Evolutionary conservation across 2,329 filamentous ascomycete species (phyloP), one percentile per base, ranked within the genome.

Genomic region (Ascochyta viciae-villosae): DNA sequence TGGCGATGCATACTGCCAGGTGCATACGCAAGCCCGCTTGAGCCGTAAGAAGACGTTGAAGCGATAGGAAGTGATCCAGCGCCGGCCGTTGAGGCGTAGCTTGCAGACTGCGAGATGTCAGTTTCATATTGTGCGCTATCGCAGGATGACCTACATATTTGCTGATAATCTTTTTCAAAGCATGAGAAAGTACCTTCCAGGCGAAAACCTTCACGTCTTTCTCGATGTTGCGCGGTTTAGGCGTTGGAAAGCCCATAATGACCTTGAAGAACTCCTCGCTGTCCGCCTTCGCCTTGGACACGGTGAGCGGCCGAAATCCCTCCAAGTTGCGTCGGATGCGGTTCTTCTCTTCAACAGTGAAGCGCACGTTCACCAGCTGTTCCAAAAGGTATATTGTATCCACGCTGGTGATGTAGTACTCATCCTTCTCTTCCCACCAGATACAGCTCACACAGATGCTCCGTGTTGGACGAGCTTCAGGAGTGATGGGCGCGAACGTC

Each of bases 201-300:
- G 92, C 89, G 72, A 98, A 99, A 12, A 98, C 95, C 79, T 99
- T 99, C 73, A 99, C 93, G 71, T 98, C 94, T 80, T 99, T 99
- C 81, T 98, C 95, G 63, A 99, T 99, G 72, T 98, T 97, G 60
- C 95, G 85, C 16, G 95, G 95, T 78, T 98, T 98, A 2, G 95
- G 95, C 58, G 89, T 91, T 12, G 92, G 92, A 72, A 98, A 98
- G 1, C 87, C 91, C 95, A 99, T 99, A 78, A 99, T 98, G 68
- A 97, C 85, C 80, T 97, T 97, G 87, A 98, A 98, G 77, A 98
- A 98, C 51, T 96, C 92, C 75, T 98, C 94, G 73, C 91, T 96
- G 57, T 98, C 94, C 1, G 87, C 73, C 78, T 96, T 96, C 54
- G 88, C 87, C 77, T 99, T 99, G 65, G 92, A 96, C 16, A 99